These are phyloP conservation scores for Eucalyptus fibrosa DNA, from an alignment of 345 rosid genomes.

Conservation along the genomic window DNA sequence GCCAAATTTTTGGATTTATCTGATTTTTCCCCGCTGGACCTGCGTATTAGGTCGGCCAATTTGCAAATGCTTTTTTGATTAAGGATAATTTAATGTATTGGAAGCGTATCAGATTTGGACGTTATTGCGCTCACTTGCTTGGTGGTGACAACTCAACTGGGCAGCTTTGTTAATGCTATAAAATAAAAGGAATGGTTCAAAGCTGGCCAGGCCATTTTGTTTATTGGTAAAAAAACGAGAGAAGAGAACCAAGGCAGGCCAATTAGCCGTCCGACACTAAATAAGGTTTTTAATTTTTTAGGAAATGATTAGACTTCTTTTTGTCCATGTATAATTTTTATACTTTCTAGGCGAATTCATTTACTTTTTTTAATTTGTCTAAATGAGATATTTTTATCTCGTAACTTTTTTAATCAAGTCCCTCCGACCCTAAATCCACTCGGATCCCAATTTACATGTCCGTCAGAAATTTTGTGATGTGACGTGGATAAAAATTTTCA, in stretches of 20 bases:
- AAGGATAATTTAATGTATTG: not conserved
- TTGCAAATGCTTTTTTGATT: not conserved
- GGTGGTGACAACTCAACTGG: not conserved
- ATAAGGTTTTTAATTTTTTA: not conserved
- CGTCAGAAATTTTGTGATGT: not conserved
- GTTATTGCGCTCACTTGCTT: not conserved
- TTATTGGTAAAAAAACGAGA: not conserved
- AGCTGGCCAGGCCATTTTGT: not conserved
- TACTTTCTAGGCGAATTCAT: not conserved
- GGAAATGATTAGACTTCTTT: not conserved
- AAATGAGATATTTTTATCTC: not conserved
- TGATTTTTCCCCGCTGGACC: not conserved
- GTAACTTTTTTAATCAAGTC: not conserved
- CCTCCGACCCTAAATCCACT: fast-evolving
- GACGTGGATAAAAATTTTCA: not conserved
- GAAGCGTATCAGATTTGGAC: not conserved
- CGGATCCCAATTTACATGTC: not conserved
- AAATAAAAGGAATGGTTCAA: not conserved
- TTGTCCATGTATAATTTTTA: not conserved
- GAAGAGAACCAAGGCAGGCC: not conserved
- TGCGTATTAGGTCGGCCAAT: not conserved
- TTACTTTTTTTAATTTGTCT: not conserved
- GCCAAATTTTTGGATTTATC: not conserved
- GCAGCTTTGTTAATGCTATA: not conserved
- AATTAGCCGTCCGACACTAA: not conserved